phyloP scores from a whole-genome alignment of 352 stramenopile genomes.

The Pythium folliculosum region DNA sequence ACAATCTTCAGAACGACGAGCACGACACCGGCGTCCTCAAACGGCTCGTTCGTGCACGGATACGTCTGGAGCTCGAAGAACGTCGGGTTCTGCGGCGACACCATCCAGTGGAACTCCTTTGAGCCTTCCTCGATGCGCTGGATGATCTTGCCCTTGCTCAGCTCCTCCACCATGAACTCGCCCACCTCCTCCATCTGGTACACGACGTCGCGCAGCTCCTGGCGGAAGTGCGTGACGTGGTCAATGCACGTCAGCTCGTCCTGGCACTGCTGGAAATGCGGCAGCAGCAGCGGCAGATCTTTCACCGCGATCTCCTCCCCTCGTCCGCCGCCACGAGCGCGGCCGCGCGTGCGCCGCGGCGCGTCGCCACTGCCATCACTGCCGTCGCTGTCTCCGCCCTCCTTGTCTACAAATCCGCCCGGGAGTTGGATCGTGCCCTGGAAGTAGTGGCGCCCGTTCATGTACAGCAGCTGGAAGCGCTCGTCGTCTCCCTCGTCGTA shows the following conservation, averaged over 20 bases:
- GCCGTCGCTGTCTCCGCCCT: slow-evolving; percentile 23
- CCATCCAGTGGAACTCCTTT: slow-evolving; percentile 56
- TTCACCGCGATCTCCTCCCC: slow-evolving; percentile 24
- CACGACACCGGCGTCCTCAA: slow-evolving; percentile 39
- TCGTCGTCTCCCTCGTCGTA: slow-evolving; percentile 17
- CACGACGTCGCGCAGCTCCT: slow-evolving; percentile 50
- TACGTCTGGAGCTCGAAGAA: slow-evolving; percentile 75
- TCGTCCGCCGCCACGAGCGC: too few species aligned
- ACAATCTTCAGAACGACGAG: slow-evolving; percentile 74
- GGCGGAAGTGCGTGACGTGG: slow-evolving; percentile 41
- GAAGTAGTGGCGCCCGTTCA: slow-evolving; percentile 60
- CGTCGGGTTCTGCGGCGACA: slow-evolving; percentile 41
- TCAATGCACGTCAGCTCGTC: slow-evolving; percentile 46
- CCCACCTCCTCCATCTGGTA: slow-evolving; percentile 74
- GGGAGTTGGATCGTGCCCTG: slow-evolving; percentile 50
- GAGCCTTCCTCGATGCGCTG: slow-evolving; percentile 47
- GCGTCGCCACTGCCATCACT: neutral
- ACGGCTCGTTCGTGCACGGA: slow-evolving; percentile 40
- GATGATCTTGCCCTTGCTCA: slow-evolving; percentile 59
- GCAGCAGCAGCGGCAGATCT: slow-evolving; percentile 51
- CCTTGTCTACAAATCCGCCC: slow-evolving; percentile 24
- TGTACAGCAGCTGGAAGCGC: slow-evolving; percentile 53
- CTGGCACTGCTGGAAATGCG: slow-evolving; percentile 55
- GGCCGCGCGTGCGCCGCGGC: too few species aligned
- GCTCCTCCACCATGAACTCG: slow-evolving; percentile 66